Conservation (phyloP, 2,329 filamentous ascomycete genomes). For the Aspergillus pseudoviridinutans region DNA sequence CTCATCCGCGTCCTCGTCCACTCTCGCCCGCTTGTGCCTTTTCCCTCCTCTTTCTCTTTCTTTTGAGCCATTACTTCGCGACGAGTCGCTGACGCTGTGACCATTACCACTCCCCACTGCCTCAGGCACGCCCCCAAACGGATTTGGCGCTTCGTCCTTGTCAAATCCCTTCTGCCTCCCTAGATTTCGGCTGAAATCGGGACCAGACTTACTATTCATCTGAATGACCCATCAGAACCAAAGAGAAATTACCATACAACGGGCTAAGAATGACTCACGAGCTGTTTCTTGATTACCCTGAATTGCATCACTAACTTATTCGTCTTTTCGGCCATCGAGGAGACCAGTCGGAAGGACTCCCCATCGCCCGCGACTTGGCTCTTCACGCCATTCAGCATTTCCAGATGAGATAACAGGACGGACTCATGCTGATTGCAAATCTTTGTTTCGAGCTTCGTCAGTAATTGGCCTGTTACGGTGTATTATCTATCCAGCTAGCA, state of each 20-base stretch:
- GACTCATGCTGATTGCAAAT: conserved; percentile 40
- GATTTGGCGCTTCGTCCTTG: background rate
- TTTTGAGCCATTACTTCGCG: background rate
- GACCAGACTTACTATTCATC: background rate
- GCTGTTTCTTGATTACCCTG: conserved; percentile 29
- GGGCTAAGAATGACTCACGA: conserved; percentile 25
- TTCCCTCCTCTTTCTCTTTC: conserved; percentile 4
- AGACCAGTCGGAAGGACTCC: conserved; percentile 29
- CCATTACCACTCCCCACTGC: background rate
- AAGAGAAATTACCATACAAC: background rate
- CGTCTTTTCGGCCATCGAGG: conserved; percentile 37
- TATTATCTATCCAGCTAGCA: background rate
- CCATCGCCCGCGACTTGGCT: conserved; percentile 24
- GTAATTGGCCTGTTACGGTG: background rate
- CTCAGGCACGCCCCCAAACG: background rate
- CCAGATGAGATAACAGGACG: conserved; percentile 36
- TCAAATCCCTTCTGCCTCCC: background rate
- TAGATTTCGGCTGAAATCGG: background rate
- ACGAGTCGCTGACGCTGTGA: background rate
- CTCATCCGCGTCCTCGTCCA: conserved; percentile 9
- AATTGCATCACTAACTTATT: conserved; percentile 36
- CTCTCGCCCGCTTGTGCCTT: conserved; percentile 13
- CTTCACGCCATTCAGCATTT: conserved; percentile 35
- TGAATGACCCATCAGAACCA: background rate
- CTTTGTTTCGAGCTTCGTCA: conserved; percentile 16